These are phyloP conservation scores for Tulasnella sp. DNA, from an alignment of 768 basidiomycete genomes.

Conservation along the genomic window DNA sequence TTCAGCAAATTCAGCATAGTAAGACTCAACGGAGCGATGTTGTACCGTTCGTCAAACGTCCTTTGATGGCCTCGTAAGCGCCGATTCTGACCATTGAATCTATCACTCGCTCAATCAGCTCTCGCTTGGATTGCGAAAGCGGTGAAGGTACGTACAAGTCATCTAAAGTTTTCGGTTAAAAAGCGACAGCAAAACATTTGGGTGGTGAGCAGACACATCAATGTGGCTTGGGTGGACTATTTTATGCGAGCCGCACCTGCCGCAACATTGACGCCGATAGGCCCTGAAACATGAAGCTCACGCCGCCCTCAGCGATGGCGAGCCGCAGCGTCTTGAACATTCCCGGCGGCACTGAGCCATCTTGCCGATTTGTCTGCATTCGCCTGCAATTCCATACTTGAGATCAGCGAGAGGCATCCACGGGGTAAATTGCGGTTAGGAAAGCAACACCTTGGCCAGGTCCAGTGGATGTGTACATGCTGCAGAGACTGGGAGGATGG, in stretches of 20 bases:
- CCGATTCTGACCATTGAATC: slow-evolving; percentile 20
- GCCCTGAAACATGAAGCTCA: slow-evolving; percentile 13
- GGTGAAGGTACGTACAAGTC: no score
- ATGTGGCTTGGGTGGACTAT: no score
- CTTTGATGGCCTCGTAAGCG: slow-evolving; percentile 17
- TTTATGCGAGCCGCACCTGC: neutral
- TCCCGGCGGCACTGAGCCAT: slow-evolving; percentile 6
- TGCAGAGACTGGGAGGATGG: slow-evolving; percentile 13
- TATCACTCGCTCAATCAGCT: neutral
- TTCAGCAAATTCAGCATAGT: neutral
- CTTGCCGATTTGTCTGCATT: slow-evolving; percentile 17
- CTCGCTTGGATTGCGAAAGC: no score
- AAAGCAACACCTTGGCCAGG: slow-evolving; percentile 18
- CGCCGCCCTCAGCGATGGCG: slow-evolving; percentile 4
- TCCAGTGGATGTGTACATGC: slow-evolving; percentile 18
- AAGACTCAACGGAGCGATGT: neutral
- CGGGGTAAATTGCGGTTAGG: neutral
- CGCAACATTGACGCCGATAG: slow-evolving; percentile 17
- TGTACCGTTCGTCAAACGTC: slow-evolving; percentile 15
- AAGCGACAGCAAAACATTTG: no score
- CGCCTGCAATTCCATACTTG: slow-evolving; percentile 1
- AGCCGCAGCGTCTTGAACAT: slow-evolving; percentile 15
- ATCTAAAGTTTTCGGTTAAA: no score
- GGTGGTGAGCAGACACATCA: neutral
- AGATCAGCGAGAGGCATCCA: neutral